Evolutionary conservation across 768 basidiomycete species (phyloP), one percentile per base, ranked within the genome.

Genomic region (Kwoniella sp.): DNA sequence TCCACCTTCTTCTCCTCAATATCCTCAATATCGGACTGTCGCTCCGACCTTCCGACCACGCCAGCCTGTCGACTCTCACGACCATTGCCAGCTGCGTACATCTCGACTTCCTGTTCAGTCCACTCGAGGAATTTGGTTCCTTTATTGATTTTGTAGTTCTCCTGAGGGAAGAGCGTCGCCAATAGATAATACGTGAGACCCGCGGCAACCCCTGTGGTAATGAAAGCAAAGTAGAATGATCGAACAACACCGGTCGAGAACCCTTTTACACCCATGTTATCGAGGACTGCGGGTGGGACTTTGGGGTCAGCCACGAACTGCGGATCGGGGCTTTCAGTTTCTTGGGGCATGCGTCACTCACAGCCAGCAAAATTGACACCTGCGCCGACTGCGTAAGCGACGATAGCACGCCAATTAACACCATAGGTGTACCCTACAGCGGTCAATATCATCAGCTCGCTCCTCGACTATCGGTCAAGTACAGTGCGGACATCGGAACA

Each of bases 291-390:
- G n/a, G n/a, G n/a, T n/a, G n/a, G n/a, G n/a, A n/a, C n/a, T n/a
- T n/a, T n/a, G n/a, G n/a, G n/a, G n/a, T n/a, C n/a, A n/a, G n/a
- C n/a, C n/a, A n/a, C n/a, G n/a, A n/a, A n/a, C n/a, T n/a, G n/a
- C n/a, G n/a, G n/a, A n/a, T n/a, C n/a, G n/a, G n/a, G n/a, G n/a
- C n/a, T n/a, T n/a, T n/a, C n/a, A n/a, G n/a, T n/a, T n/a, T 10
- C 21, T n/a, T 27, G 25, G 25, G 0, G 25, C 21, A n/a, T n/a
- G n/a, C n/a, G n/a, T n/a, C 26, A 67, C 65, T 53, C 37, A 68
- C 67, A 68, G 17, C 68, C 68, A 36, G 65, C 64, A 60, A 69
- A 69, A 44, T 69, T 69, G 30, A 66, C 54, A 15, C 57, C 70
- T n/a, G 64, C 68, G 29, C 70, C 70, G 22, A 65, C 61, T 36